Evolutionary conservation across 2,329 filamentous ascomycete species (phyloP).

Genomic region (Fusarium mundagurra): DNA sequence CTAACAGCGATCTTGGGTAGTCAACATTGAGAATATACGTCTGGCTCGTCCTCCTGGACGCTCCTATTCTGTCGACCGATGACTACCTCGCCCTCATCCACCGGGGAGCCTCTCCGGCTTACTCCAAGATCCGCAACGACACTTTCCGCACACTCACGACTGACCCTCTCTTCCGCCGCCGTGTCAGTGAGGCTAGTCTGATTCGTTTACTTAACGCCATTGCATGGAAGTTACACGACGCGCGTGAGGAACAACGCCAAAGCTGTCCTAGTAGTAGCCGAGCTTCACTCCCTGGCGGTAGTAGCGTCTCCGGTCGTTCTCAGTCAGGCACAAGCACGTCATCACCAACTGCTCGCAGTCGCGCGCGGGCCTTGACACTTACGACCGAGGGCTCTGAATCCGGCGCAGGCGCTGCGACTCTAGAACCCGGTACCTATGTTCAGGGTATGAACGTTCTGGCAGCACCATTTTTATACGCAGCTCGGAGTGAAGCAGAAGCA

Average conservation of each 20-base stretch:
- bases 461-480: conserved; percentile 93
- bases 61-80: conserved; percentile 85
- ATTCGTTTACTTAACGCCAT: conserved; percentile 95
- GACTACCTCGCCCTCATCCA: conserved; percentile 90
- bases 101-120: conserved; percentile 91
- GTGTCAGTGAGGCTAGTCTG: conserved; percentile 93
- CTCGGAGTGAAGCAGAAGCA: conserved; percentile 92
- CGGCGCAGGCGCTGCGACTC: conserved; percentile 59
- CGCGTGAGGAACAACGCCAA: conserved; percentile 62
- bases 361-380: conserved; percentile 66
- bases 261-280: conserved; percentile 53
- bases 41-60: conserved; percentile 93
- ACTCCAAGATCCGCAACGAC: conserved; percentile 98
- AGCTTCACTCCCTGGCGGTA: conserved; percentile 47
- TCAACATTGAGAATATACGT: conserved; percentile 94
- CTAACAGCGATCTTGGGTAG: conserved; percentile 55
- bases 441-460: conserved; percentile 99
- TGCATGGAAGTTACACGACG: conserved; percentile 92
- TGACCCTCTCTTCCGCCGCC: conserved; percentile 94
- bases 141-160: conserved; percentile 97
- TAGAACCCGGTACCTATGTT: conserved; percentile 86
- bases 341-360: conserved; percentile 58
- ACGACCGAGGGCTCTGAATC: conserved; percentile 73
- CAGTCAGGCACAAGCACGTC: conserved; percentile 53
- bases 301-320: conserved; percentile 47